Evolutionary conservation across 306 rosid species (phyloP).

Genomic region (Lagenaria siceraria): DNA sequence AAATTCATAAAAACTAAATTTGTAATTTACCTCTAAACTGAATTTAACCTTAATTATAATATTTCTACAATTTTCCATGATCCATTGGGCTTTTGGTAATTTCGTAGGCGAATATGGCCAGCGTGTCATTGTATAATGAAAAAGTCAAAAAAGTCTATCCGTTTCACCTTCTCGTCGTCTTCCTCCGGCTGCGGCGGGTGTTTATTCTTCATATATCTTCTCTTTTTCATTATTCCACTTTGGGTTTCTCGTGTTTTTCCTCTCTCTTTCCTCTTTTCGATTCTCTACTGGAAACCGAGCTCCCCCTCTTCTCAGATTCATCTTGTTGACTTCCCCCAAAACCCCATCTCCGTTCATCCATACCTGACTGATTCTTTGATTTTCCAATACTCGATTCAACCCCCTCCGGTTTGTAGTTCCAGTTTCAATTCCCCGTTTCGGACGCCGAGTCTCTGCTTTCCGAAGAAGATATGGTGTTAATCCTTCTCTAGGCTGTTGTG

Average conservation of each 20-base stretch:
- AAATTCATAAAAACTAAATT: too few species aligned
- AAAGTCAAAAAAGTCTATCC: neutral
- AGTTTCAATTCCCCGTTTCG: constrained; percentile 26
- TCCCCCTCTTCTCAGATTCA: neutral
- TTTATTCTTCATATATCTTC: neutral
- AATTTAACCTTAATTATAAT: too few species aligned
- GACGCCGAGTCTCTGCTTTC: constrained; percentile 19
- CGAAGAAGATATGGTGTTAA: constrained; percentile 20
- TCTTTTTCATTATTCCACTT: neutral
- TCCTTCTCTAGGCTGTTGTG: constrained; percentile 30
- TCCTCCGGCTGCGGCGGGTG: neutral
- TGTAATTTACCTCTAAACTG: too few species aligned
- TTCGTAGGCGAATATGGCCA: neutral
- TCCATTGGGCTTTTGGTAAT: neutral
- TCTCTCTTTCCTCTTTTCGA: neutral
- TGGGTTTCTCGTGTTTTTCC: constrained; percentile 4
- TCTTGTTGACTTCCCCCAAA: neutral
- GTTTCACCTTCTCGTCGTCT: neutral
- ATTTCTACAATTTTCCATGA: too few species aligned
- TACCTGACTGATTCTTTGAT: neutral
- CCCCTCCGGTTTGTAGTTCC: neutral
- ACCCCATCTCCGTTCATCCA: neutral
- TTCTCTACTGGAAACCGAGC: neutral
- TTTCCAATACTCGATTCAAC: neutral
- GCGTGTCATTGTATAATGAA: neutral